Evolutionary conservation across 1,139 yeast species (phyloP), one percentile per base, ranked within the genome.

Genomic region (Lodderomyces elongisporus): DNA sequence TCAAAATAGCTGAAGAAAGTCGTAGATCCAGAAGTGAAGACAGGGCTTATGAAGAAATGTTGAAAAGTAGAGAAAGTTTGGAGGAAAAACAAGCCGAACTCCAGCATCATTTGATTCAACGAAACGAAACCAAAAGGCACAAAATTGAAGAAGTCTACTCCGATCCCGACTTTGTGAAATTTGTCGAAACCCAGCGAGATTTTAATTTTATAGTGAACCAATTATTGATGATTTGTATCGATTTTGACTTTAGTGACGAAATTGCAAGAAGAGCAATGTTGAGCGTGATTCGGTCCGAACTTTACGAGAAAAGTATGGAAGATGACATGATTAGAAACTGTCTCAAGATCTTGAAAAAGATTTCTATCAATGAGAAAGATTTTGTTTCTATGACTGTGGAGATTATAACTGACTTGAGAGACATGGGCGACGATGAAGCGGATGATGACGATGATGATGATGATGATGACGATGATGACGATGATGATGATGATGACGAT

Each of bases 231-330:
- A 74, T 87, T 25, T 80, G 91, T 0, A 72, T 72, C 28, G 76
- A 76, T 25, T 84, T 81, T 51, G 98, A 91, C 53, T 87, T 77
- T 49, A 82, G 89, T 44, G 98, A 91, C 59, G 96, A 89, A 54
- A 75, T 85, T 33, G 96, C 97, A 5, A 75, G 97, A 51, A 72
- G 95, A 52, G 77, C 79, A 32, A 81, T 87, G 78, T 60, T 87
- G 29, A 82, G 78, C 35, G 73, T 83, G 4, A 69, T 88, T 13
- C 74, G 96, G 57, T 65, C 76, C 20, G 63, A 79, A 9, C 58
- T 82, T 38, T 64, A 77, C 1, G 67, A 72, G 32, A 80, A 75
- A 17, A 7, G 6, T 7, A 6, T 24, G 12, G 32, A 29, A 10
- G 33, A 31, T 18, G 33, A 18, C 4, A 31, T 31, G 4, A 26